A percentile compares a stretch with the other conserved stretches of the same genome.
Evolutionary conservation across 2,329 filamentous ascomycete species (phyloP).

Genomic region (Fusarium cicatricum): DNA sequence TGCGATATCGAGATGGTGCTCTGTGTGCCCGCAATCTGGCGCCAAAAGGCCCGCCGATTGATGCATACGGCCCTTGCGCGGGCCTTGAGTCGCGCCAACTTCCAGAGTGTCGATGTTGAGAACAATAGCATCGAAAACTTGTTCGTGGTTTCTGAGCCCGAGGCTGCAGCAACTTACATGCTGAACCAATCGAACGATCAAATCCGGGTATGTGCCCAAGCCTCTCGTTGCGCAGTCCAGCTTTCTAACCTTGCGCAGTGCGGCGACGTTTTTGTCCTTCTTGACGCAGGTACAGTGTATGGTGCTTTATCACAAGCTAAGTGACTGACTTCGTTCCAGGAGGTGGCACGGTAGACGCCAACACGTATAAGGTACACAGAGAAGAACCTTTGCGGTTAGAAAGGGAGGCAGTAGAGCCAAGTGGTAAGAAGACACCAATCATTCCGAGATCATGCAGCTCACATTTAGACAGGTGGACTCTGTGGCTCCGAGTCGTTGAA

Average conservation of each 20-base stretch:
- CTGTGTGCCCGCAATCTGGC: too few species aligned
- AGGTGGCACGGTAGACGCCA: constrained; percentile 1
- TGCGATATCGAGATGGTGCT: too few species aligned
- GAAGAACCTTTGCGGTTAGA: neutral
- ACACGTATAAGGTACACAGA: neutral
- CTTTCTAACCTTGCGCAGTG: neutral
- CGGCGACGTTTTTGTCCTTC: neutral
- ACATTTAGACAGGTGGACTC: neutral
- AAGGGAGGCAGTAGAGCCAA: neutral
- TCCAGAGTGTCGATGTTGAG: too few species aligned
- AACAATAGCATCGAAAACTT: constrained; percentile 1
- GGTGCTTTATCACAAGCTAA: accelerated
- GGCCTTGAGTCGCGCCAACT: too few species aligned
- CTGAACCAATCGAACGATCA: neutral
- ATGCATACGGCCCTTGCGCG: too few species aligned
- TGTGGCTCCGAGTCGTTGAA: constrained; percentile 15
- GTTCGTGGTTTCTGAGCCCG: constrained; percentile 13
- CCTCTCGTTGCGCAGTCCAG: too few species aligned
- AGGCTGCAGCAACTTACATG: neutral
- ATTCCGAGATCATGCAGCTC: neutral
- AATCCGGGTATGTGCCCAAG: accelerated
- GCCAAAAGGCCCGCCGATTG: too few species aligned
- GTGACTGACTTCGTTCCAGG: neutral
- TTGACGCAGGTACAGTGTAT: neutral
- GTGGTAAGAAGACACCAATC: neutral